Evolutionary conservation across 371 early-diverging fungal species (phyloP).

Genomic region (Fennellomyces sp.): DNA sequence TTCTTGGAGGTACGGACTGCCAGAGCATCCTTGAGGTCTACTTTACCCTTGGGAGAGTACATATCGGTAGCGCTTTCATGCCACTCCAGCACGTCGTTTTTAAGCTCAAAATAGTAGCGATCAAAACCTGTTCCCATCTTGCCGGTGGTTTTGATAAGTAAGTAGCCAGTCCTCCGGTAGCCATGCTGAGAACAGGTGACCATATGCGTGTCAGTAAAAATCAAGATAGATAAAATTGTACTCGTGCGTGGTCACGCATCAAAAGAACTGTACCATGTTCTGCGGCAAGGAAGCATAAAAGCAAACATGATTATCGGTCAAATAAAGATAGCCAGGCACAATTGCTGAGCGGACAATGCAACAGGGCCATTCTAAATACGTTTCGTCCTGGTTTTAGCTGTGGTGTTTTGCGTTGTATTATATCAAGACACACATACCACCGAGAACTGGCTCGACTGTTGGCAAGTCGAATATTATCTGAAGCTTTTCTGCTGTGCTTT

Average conservation of each 20-base stretch:
- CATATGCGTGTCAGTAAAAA: not conserved
- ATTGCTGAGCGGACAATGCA: conserved; percentile 72
- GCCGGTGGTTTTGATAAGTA: conserved; percentile 50
- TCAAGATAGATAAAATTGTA: not conserved
- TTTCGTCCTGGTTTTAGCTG: too few relatives aligned
- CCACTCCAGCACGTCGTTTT: conserved; percentile 64
- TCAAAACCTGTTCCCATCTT: conserved; percentile 43
- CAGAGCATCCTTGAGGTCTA: conserved; percentile 70
- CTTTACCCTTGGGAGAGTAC: conserved; percentile 70
- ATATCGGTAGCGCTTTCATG: conserved; percentile 66
- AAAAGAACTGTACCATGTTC: conserved; percentile 34
- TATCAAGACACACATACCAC: conserved; percentile 35
- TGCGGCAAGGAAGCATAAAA: conserved; percentile 73
- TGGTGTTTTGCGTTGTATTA: too few relatives aligned
- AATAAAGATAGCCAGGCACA: conserved; percentile 71
- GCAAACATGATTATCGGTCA: conserved; percentile 71
- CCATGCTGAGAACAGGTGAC: conserved; percentile 35
- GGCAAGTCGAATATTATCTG: conserved; percentile 64
- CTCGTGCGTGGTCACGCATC: not conserved
- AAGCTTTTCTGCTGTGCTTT: conserved; percentile 58
- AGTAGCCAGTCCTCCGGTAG: conserved; percentile 67
- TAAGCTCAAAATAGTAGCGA: conserved; percentile 74
- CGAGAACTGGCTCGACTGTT: conserved; percentile 52
- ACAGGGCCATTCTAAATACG: conserved; percentile 80
- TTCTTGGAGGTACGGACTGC: conserved; percentile 53